Conservation (phyloP, 202 grass and related monocot species). For the Digitaria exilis region DNA sequence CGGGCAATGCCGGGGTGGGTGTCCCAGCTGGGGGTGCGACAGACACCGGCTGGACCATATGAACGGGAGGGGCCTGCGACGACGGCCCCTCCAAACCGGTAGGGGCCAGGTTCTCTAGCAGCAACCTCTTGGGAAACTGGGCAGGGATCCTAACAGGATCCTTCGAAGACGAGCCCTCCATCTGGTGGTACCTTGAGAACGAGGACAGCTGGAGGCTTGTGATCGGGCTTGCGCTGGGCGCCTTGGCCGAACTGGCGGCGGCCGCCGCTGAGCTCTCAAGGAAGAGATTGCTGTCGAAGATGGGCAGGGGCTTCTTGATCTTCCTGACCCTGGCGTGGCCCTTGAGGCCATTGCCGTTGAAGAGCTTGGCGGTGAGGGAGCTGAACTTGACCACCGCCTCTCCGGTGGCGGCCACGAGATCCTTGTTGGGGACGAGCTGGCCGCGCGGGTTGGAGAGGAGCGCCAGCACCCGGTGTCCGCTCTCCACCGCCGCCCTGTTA, state of each 20-base stretch:
- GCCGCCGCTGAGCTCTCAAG: slow-evolving; percentile 46
- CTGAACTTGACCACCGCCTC: slow-evolving; percentile 71
- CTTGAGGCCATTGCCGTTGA: slow-evolving; percentile 43
- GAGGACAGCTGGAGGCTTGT: slow-evolving; percentile 63
- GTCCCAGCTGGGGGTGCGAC: slow-evolving; percentile 35
- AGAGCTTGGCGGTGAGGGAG: slow-evolving; percentile 57
- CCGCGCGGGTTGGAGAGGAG: slow-evolving; percentile 68
- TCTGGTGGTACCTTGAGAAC: slow-evolving; percentile 59
- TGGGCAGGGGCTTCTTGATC: slow-evolving; percentile 66
- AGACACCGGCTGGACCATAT: slow-evolving; percentile 55
- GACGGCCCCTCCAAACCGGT: slow-evolving; percentile 9
- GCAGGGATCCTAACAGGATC: slow-evolving; percentile 60
- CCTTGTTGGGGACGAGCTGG: slow-evolving; percentile 54
- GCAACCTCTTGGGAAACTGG: slow-evolving; percentile 61
- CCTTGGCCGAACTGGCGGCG: neutral
- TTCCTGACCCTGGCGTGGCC: slow-evolving; percentile 85
- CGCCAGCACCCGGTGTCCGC: slow-evolving; percentile 70
- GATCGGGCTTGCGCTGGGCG: slow-evolving; percentile 9
- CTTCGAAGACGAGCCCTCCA: slow-evolving; percentile 50
- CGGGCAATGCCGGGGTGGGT: slow-evolving; percentile 38
- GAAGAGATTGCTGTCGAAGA: slow-evolving; percentile 72
- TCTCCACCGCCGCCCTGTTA: slow-evolving; percentile 69
- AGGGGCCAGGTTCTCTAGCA: slow-evolving; percentile 47
- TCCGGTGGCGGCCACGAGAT: slow-evolving; percentile 57
- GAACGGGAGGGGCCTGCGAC: slow-evolving; percentile 1